phyloP scores from a whole-genome alignment of 495 filamentous ascomycete species.

The Letharia columbiana region DNA sequence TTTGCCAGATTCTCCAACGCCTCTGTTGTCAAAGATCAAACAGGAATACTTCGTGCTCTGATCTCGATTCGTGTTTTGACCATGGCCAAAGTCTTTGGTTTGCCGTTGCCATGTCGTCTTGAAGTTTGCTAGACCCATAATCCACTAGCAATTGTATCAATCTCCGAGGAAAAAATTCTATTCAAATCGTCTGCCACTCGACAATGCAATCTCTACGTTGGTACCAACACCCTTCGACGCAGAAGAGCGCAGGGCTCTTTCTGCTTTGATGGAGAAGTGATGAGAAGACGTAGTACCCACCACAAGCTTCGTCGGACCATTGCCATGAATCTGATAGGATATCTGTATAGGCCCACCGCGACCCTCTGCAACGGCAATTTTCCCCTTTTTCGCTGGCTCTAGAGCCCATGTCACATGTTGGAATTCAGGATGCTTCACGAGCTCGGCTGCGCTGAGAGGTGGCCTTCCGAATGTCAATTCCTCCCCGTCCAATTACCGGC shows the following conservation, averaged over 20 bases:
- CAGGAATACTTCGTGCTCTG: constrained; percentile 55
- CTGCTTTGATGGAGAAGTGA: neutral
- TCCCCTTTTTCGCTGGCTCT: constrained; percentile 48
- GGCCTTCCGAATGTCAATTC: constrained; percentile 14
- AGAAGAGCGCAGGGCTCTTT: neutral
- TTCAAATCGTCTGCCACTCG: neutral
- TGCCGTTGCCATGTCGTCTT: constrained; percentile 67
- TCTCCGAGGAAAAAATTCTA: neutral
- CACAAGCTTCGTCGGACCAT: constrained; percentile 58
- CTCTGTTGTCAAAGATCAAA: constrained; percentile 63
- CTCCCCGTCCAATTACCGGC: neutral
- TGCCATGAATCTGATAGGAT: constrained; percentile 70
- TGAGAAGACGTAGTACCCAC: constrained; percentile 38
- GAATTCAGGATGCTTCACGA: constrained; percentile 44
- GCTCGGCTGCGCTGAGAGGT: constrained; percentile 38
- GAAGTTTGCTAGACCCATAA: constrained; percentile 31
- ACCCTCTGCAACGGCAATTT: constrained; percentile 49
- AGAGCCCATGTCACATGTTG: constrained; percentile 53
- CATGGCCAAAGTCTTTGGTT: constrained; percentile 65
- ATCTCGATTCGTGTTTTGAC: constrained; percentile 28
- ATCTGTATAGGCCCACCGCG: constrained; percentile 65
- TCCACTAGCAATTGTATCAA: constrained; percentile 24
- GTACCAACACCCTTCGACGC: neutral
- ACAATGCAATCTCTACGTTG: neutral
- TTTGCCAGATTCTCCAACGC: constrained; percentile 69